Percentiles rank a stretch among this genome's conserved stretches.
These are phyloP conservation scores for Plasmopara viticola DNA, from an alignment of 352 stramenopile species.

Conservation along the genomic window DNA sequence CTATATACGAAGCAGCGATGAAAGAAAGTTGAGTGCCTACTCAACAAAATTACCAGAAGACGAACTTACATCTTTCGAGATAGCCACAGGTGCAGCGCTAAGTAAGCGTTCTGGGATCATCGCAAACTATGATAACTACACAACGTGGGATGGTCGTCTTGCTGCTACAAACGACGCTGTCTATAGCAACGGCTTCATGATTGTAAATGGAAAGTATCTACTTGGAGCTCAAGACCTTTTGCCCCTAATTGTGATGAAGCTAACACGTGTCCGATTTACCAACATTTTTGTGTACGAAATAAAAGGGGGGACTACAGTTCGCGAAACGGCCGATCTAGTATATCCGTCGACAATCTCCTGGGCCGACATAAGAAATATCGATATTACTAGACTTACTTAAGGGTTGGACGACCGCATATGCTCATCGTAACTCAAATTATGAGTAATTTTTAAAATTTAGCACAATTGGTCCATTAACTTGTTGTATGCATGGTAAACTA, in stretches of 20 bases:
- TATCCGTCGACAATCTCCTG: too few species aligned
- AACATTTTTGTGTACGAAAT: constrained; percentile 40
- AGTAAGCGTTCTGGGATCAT: constrained; percentile 21
- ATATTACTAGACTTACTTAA: too few species aligned
- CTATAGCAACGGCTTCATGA: constrained; percentile 36
- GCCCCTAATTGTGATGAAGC: constrained; percentile 35
- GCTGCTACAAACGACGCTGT: constrained; percentile 33
- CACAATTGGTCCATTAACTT: too few species aligned
- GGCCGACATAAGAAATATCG: too few species aligned
- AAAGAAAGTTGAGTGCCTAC: constrained; percentile 9
- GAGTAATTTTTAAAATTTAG: too few species aligned
- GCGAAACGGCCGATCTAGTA: too few species aligned
- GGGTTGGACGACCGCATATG: too few species aligned
- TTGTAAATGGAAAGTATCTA: constrained; percentile 34
- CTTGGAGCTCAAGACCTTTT: constrained; percentile 31
- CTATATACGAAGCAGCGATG: too few species aligned
- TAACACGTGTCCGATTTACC: constrained; percentile 25
- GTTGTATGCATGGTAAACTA: too few species aligned
- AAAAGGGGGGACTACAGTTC: too few species aligned
- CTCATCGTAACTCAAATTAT: too few species aligned
- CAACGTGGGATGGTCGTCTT: constrained; percentile 22
- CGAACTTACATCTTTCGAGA: constrained; percentile 25
- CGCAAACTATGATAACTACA: constrained; percentile 27
- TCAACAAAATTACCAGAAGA: constrained; percentile 5
- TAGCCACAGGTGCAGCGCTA: constrained; percentile 21